Percentiles rank a stretch among this genome's conserved stretches.
phyloP scores from a whole-genome alignment of 2,329 filamentous ascomycete species.

The Curvularia sp. region DNA sequence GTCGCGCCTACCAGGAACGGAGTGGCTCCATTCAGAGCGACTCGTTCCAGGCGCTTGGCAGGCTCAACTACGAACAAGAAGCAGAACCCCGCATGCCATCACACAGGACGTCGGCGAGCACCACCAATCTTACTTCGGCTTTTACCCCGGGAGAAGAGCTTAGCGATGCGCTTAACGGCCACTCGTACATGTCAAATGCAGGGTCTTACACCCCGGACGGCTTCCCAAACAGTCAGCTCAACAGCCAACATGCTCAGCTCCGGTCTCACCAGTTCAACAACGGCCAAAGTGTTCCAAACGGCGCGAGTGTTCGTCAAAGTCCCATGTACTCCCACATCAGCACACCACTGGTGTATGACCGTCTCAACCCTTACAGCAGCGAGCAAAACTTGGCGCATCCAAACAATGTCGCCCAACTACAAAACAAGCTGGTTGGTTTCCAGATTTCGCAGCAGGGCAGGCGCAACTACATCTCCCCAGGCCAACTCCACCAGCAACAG shows the following conservation, averaged over 20 bases:
- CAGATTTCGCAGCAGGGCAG: constrained; percentile 54
- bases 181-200: constrained; percentile 34
- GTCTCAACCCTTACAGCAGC: constrained; percentile 52
- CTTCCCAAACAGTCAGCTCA: constrained; percentile 40
- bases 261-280: constrained; percentile 50
- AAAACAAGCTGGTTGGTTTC: constrained; percentile 58
- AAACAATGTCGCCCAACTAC: constrained; percentile 55
- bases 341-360: constrained; percentile 55
- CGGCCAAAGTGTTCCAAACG: constrained; percentile 54
- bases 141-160: constrained; percentile 35
- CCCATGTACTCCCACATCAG: constrained; percentile 57
- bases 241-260: constrained; percentile 36
- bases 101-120: constrained; percentile 45
- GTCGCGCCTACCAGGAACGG: constrained; percentile 48
- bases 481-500: constrained; percentile 43
- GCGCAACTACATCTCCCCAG: constrained; percentile 43
- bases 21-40: constrained; percentile 51
- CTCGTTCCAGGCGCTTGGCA: constrained; percentile 44
- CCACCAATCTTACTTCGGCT: constrained; percentile 32
- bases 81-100: constrained; percentile 41
- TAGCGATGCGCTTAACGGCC: constrained; percentile 33
- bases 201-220: constrained; percentile 48
- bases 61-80: constrained; percentile 46
- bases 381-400: constrained; percentile 52
- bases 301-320: constrained; percentile 53